These are phyloP conservation scores for Globisporangium carolinianum DNA, from an alignment of 352 stramenopile genomes.

Conservation along the genomic window DNA sequence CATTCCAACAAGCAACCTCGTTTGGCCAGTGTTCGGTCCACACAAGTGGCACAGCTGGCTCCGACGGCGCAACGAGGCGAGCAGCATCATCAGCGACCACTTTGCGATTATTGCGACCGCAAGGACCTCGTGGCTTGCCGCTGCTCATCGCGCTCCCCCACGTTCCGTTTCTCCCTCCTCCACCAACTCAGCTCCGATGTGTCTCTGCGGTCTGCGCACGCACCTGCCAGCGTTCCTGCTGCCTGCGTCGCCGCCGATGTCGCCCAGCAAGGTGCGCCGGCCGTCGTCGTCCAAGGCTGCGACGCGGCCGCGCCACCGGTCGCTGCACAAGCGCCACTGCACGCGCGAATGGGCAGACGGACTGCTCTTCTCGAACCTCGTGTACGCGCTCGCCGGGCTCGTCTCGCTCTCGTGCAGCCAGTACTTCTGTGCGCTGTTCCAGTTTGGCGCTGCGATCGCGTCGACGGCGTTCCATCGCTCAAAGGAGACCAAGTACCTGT, in stretches of 20 bases:
- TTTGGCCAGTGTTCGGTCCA: no score
- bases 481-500: constrained; percentile 78
- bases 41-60: neutral
- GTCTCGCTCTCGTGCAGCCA: constrained; percentile 68
- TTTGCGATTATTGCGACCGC: neutral
- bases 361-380: constrained; percentile 76
- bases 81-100: constrained; percentile 1
- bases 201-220: constrained; percentile 24
- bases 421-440: constrained; percentile 65
- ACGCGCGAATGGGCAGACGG: constrained; percentile 66
- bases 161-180: neutral
- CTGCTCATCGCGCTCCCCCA: neutral
- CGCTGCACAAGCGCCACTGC: constrained; percentile 17
- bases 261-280: constrained; percentile 21
- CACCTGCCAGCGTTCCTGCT: constrained; percentile 13
- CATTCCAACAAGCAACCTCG: neutral
- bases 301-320: constrained; percentile 25
- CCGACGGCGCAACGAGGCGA: neutral
- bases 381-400: constrained; percentile 62
- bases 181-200: constrained; percentile 15
- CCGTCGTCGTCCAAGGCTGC: constrained; percentile 17
- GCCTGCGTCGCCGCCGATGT: constrained; percentile 9
- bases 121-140: no score
- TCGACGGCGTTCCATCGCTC: constrained; percentile 77
- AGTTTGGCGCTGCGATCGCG: constrained; percentile 59